phyloP scores from a whole-genome alignment of 768 basidiomycete genomes.

The Leccinum longicurvipes region DNA sequence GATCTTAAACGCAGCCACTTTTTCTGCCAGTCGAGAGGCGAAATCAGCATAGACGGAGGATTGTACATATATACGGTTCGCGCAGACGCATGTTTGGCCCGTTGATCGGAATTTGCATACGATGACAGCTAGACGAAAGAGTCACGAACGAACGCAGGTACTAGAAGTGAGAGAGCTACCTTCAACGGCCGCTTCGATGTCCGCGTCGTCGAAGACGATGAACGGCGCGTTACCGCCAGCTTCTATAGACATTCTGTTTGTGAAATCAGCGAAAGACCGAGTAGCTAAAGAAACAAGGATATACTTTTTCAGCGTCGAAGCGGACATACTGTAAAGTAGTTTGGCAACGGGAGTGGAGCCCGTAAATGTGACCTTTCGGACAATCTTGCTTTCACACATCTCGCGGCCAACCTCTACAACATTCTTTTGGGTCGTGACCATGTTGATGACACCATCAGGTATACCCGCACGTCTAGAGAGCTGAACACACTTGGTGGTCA shows the following conservation, averaged over 20 bases:
- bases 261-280: not conserved
- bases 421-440: slow-evolving; percentile 85
- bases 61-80: slow-evolving; percentile 92
- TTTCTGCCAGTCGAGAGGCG: slow-evolving; percentile 79
- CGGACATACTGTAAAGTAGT: slow-evolving; percentile 65
- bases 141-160: not conserved
- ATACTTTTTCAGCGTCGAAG: slow-evolving; percentile 81
- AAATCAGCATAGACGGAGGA: slow-evolving; percentile 91
- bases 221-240: slow-evolving; percentile 95
- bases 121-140: slow-evolving; percentile 51
- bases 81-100: slow-evolving; percentile 85
- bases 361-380: slow-evolving; percentile 91
- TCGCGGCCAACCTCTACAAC: slow-evolving; percentile 88
- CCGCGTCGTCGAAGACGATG: slow-evolving; percentile 95
- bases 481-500: slow-evolving; percentile 34
- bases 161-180: slow-evolving; percentile 38
- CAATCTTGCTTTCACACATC: slow-evolving; percentile 82
- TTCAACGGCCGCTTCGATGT: slow-evolving; percentile 87
- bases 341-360: slow-evolving; percentile 84
- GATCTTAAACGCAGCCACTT: slow-evolving; percentile 78
- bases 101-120: slow-evolving; percentile 75
- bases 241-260: slow-evolving; percentile 63
- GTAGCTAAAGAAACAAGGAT: slow-evolving; percentile 14
- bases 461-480: slow-evolving; percentile 86
- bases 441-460: slow-evolving; percentile 92